A percentile compares a stretch with the other conserved stretches of the same genome.
phyloP scores from a whole-genome alignment of 148 eudicot genomes.

The Vaccinium vitisidaea region DNA sequence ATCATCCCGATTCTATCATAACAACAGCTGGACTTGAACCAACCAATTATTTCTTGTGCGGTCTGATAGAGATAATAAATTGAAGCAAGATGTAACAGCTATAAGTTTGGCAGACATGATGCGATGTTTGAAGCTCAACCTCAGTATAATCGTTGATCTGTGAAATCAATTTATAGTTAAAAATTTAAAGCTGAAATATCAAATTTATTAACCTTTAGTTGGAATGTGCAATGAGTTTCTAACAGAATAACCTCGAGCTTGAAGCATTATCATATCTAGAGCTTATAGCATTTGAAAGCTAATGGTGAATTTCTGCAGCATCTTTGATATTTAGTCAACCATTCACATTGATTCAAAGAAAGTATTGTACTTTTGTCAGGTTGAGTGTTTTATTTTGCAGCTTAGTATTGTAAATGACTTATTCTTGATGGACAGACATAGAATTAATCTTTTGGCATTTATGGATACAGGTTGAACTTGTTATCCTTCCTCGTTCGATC shows the following conservation, averaged over 20 bases:
- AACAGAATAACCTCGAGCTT: conserved; percentile 2
- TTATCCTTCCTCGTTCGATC: conserved; percentile 93
- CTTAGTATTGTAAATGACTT: not conserved
- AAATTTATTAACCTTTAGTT: not conserved
- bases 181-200: not conserved
- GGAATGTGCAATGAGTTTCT: not conserved
- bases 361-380: not conserved
- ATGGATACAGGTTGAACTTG: conserved; percentile 83
- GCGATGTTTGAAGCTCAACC: not conserved
- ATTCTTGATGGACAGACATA: not conserved
- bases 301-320: not conserved
- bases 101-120: not conserved
- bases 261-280: not conserved
- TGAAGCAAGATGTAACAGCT: not conserved
- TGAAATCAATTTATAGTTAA: not conserved
- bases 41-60: not conserved
- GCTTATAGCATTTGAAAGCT: not conserved
- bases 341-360: not conserved
- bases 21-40: not conserved
- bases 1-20: not conserved
- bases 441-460: conserved; percentile 15
- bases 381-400: not conserved
- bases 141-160: not conserved
- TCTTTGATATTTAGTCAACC: not conserved
- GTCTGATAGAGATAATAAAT: not conserved